Base-by-base conservation (phyloP, 306 rosid genomes). In the Ammopiptanthus mongolicus region DNA sequence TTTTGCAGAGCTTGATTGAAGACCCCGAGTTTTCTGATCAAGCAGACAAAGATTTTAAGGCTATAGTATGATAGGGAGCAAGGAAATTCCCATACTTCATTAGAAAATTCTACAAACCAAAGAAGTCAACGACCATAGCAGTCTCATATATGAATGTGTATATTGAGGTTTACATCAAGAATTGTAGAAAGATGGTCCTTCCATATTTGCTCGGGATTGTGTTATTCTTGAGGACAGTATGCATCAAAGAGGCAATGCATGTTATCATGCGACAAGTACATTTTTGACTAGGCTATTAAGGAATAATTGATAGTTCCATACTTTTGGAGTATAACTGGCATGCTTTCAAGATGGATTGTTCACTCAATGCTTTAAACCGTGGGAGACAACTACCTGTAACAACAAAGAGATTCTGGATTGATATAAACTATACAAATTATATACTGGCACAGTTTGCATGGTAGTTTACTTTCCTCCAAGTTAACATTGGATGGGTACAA, bases 1-100 rank as follows among this genome's bases (percentile, higher is more conserved):
- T 87, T 74, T 84, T 91, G 76, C 91, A 88, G 81, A 77, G 87
- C 68, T 50, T 87, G 80, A 44, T 78, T 79, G 88, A 85, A 47
- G 90, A 82, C 73, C 69, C 68, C 37, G 80, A 48, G 70, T 53
- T 81, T 63, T 72, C 75, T 77, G 80, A 80, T 65, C 83, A 62
- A 67, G 51, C 75, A 39, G 60, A 34, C 37, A 50, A 65, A 78
- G 65, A 62, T 83, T 79, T 65, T 60, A 63, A 82, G 65, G 80
- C 46, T 50, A 63, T 42, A 56, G 22, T 17, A 80, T 74, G 56
- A 64, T 69, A 65, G 71, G 60, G 65, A 80, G 57, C 19, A 4
- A 78, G 76, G 80, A 66, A 79, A 19, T 56, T 39, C 63, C 68
- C 63, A 11, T 44, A 5, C 74, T 66, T 75, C 57, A 47, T 42